phyloP scores from a whole-genome alignment of 2,329 filamentous ascomycete species.

The Hymenoscyphus linearis region DNA sequence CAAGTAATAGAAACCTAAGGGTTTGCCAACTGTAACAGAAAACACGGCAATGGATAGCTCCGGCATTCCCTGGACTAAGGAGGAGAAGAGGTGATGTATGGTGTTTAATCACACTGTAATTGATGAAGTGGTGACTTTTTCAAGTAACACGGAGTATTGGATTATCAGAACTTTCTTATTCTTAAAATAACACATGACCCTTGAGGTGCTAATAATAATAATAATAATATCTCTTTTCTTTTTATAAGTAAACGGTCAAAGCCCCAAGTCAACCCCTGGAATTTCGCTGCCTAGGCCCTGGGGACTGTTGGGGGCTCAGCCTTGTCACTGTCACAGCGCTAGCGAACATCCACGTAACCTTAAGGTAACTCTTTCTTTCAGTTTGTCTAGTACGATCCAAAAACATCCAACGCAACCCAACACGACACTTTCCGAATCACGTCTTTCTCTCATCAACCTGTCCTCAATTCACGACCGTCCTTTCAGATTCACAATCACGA shows the following conservation, averaged over 20 bases:
- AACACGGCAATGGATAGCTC: conserved; percentile 1
- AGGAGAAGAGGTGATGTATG: not conserved
- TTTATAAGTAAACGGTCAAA: too few relatives aligned
- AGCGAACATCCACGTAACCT: not conserved
- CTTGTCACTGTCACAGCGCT: conserved; percentile 1
- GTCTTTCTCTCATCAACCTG: not conserved
- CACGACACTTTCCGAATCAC: not conserved
- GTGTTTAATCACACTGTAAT: not conserved
- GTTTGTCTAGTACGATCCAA: not conserved
- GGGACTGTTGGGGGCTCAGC: not conserved
- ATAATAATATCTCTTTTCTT: too few relatives aligned
- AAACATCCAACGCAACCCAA: not conserved
- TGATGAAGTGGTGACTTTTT: not conserved
- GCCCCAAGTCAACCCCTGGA: not conserved
- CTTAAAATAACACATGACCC: not conserved
- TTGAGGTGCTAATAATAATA: too few relatives aligned
- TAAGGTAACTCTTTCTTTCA: conserved; percentile 6
- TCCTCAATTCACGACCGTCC: not conserved
- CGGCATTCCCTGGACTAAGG: not conserved
- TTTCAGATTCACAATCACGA: not conserved
- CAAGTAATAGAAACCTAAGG: not conserved
- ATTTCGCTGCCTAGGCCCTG: not conserved
- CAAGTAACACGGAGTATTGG: not conserved
- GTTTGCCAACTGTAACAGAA: not conserved
- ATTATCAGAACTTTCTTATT: not conserved